Base-by-base conservation (phyloP, 805 yeast species). In the Saccharomycopsis capsularis region DNA sequence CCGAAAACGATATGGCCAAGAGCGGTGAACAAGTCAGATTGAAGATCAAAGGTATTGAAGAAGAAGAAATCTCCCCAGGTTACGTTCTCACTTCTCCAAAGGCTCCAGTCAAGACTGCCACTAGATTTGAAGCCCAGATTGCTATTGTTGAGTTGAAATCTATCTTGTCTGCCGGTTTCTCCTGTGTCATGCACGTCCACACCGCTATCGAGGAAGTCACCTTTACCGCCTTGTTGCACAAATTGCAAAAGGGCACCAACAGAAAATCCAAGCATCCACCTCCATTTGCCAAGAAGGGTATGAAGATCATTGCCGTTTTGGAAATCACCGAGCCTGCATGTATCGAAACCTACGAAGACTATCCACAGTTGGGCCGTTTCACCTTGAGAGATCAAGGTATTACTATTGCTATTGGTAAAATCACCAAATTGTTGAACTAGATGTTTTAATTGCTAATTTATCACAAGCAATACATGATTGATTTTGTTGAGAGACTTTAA, bases 131-230 rank as follows among this genome's bases (percentile, higher is more conserved):
- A 70, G 98, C 98, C 4, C 96, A 91, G 68, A 79, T 93, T 56
- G 98, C 97, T 48, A 86, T 93, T 68, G 96, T 93, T 51, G 99
- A 93, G 71, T 79, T 93, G 68, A 89, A 86, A 70, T 85, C 96
- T 18, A 93, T 93, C 62, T 74, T 93, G 62, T 86, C 99, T 3
- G 81, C 95, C 45, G 99, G 99, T 50, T 93, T 81, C 74, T 81
- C 96, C 13, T 93, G 98, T 77, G 97, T 93, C 48, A 91, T 93
- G 96, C 99, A 93, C 64, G 84, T 93, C 59, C 99, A 93, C 73
- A 88, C 98, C 44, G 98, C 98, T 48, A 89, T 91, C 59, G 98
- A 93, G 70, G 99, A 93, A 69, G 96, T 93, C 46, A 75, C 76
- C 23, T 79, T 93, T 63, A 74, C 82, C 46, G 81, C 81, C 61